Conservation (phyloP, 805 yeast genomes). For the Nakazawaea ishiwadae region DNA sequence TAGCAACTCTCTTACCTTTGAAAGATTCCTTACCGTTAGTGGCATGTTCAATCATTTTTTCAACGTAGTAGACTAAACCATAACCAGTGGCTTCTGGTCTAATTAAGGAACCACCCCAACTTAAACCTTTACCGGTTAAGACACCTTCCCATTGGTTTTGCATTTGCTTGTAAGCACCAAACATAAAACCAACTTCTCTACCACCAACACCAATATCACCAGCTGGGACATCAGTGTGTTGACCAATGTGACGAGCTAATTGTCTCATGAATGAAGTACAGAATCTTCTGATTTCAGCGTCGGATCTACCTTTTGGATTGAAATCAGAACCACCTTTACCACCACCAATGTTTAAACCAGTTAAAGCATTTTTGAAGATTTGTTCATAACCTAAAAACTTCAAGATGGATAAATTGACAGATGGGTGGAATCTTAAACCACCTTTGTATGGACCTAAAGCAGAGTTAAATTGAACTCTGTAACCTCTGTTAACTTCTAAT, state of each 20-base stretch:
- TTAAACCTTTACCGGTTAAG: slow-evolving; percentile 94
- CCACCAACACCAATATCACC: slow-evolving; percentile 99
- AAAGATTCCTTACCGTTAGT: slow-evolving; percentile 85
- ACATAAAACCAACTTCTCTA: slow-evolving; percentile 89
- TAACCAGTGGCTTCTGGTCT: slow-evolving; percentile 99
- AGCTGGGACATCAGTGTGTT: slow-evolving; percentile 97
- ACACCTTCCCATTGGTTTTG: slow-evolving; percentile 96
- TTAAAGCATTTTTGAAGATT: slow-evolving; percentile 95
- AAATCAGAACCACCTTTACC: slow-evolving; percentile 99
- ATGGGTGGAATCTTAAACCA: slow-evolving; percentile 96
- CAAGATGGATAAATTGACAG: slow-evolving; percentile 90
- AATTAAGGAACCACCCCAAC: slow-evolving; percentile 99
- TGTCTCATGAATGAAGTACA: slow-evolving; percentile 95
- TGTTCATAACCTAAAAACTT: slow-evolving; percentile 98
- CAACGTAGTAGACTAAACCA: slow-evolving; percentile 95
- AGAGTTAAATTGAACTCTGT: slow-evolving; percentile 97
- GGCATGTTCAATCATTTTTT: slow-evolving; percentile 95
- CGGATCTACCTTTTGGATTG: slow-evolving; percentile 93
- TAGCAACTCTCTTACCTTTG: slow-evolving; percentile 90
- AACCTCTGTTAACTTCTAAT: slow-evolving; percentile 92
- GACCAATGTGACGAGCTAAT: slow-evolving; percentile 93
- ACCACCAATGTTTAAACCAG: slow-evolving; percentile 98
- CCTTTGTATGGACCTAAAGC: slow-evolving; percentile 99
- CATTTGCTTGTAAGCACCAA: slow-evolving; percentile 93
- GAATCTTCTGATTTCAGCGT: slow-evolving; percentile 93